phyloP scores from a whole-genome alignment of 139 green algal genomes.

The Chlamydomonas applanata region DNA sequence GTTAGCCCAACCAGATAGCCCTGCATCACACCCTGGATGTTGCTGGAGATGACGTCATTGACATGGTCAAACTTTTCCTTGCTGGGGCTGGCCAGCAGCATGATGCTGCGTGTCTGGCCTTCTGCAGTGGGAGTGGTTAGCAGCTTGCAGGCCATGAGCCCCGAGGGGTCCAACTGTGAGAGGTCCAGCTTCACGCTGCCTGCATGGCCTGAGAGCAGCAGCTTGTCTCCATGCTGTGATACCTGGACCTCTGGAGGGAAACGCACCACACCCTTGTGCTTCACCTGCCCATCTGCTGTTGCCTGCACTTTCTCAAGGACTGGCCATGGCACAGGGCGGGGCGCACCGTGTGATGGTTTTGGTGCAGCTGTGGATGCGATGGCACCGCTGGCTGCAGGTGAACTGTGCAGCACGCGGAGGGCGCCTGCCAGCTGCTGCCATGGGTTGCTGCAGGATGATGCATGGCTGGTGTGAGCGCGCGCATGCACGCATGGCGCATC shows the following conservation, averaged over 20 bases:
- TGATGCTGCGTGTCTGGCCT: background rate
- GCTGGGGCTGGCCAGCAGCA: constrained; percentile 44
- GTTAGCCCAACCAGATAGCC: constrained; percentile 56
- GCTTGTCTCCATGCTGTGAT: constrained; percentile 8
- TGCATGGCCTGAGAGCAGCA: constrained; percentile 34
- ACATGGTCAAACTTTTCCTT: constrained; percentile 34
- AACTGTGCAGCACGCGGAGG: too few relatives aligned
- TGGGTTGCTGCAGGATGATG: too few relatives aligned
- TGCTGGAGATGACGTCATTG: constrained; percentile 29
- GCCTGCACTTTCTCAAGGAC: constrained; percentile 25
- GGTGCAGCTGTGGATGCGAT: too few relatives aligned
- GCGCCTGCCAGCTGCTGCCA: too few relatives aligned
- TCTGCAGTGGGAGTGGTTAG: background rate
- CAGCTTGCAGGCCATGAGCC: constrained; percentile 38
- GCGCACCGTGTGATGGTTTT: background rate
- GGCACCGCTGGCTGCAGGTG: too few relatives aligned
- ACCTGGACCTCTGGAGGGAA: constrained; percentile 24
- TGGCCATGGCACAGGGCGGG: constrained; percentile 30
- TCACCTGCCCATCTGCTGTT: constrained; percentile 11
- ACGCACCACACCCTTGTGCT: constrained; percentile 28
- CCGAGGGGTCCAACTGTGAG: constrained; percentile 43
- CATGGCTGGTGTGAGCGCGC: too few relatives aligned
- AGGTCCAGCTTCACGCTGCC: constrained; percentile 31
- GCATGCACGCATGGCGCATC: too few relatives aligned
- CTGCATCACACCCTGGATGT: constrained; percentile 43